A percentile compares a stretch with the other conserved stretches of the same genome.
Conservation (phyloP, 129 eudicot genomes). For the Pulicaria dysenterica region DNA sequence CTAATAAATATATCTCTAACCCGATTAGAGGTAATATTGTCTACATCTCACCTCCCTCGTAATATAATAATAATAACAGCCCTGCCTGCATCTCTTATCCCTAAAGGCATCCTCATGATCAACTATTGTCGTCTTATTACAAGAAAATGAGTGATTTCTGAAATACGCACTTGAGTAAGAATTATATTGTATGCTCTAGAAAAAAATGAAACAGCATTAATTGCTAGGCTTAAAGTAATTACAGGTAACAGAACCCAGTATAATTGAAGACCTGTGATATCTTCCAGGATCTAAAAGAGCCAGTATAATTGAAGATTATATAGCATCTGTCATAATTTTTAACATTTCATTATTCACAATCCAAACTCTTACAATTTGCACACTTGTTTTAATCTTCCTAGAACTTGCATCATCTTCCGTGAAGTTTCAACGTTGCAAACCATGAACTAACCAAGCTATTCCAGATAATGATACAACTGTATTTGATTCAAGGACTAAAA, state of each 20-base stretch:
- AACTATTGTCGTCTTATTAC: too few species aligned
- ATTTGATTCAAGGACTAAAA: slow-evolving; percentile 1
- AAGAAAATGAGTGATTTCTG: too few species aligned
- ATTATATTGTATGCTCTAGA: neutral
- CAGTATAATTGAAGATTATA: neutral
- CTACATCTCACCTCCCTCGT: too few species aligned
- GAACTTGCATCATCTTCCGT: slow-evolving; percentile 3
- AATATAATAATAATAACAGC: too few species aligned
- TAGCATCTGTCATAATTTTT: neutral
- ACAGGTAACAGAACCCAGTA: neutral
- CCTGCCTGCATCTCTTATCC: too few species aligned
- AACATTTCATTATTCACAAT: slow-evolving; percentile 7
- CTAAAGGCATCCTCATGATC: too few species aligned
- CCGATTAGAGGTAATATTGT: too few species aligned
- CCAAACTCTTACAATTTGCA: neutral
- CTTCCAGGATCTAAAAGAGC: neutral
- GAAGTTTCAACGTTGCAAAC: slow-evolving; percentile 14
- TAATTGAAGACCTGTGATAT: neutral
- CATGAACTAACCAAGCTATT: neutral
- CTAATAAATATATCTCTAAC: too few species aligned
- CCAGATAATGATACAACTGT: neutral
- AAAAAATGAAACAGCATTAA: neutral
- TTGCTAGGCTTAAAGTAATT: neutral
- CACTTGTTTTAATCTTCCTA: neutral
- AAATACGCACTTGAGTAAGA: neutral